Evolutionary conservation across 352 stramenopile species (phyloP), one percentile per base, ranked within the genome.

Genomic region (Phytophthora quininea): DNA sequence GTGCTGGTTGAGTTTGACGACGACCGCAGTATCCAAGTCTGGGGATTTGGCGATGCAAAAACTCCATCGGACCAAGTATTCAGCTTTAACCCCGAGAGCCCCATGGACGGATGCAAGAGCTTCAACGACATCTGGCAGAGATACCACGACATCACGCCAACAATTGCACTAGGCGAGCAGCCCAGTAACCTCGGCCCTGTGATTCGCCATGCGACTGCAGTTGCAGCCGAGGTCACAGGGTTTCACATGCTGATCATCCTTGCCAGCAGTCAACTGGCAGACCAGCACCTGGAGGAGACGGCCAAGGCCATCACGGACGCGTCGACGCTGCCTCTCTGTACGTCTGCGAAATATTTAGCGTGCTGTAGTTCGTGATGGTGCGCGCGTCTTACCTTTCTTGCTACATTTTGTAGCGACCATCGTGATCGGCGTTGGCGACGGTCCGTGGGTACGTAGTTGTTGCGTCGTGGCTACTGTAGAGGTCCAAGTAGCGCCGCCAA

Each of bases 191-290:
- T 93, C 49, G 87, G 80, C 2, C 84, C 84, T 0, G 77, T 92
- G 40, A 92, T 95, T 68, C 47, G 72, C 3, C 60, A 92, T 53
- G 67, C 87, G 4, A 89, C 91, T 50, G 63, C 73, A 14, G 67
- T 74, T 15, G 77, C 82, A 3, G 46, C 76, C 15, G 46, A 68
- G 24, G 76, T 84, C 29, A 67, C 71, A 0, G 81, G 79, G 1
- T 93, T 93, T 58, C 88, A 95, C 64, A 93, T 95, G 53, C 62
- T 95, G 15, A 75, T 93, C 29, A 81, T 95, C 50, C 81, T 93
- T n/a, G 77, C 62, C 27, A 69, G 68, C 49, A 75, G 63, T 71
- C 38, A 88, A 84, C 54, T 88, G 85, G 1, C 74, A 77, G 66
- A 75, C 84, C 31, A 93, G 64, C 32, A 84, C 54, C 71, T 90